phyloP scores from a whole-genome alignment of 768 basidiomycete species.

The Boletellus emodensis region DNA sequence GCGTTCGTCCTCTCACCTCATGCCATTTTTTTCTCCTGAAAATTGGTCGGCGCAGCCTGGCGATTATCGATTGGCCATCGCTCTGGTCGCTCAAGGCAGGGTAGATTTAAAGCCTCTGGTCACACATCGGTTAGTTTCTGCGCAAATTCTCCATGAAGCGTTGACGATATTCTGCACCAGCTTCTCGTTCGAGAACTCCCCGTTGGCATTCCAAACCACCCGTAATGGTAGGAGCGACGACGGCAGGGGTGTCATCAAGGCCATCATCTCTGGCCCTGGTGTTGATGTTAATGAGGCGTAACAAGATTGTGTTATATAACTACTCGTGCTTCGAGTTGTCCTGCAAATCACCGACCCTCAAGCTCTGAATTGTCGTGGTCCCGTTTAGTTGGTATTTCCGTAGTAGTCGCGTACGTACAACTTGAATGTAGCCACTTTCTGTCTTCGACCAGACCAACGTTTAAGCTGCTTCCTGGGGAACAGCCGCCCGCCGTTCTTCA shows the following conservation, averaged over 20 bases:
- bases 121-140: slow-evolving; percentile 65
- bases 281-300: slow-evolving; percentile 42
- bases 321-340: too few relatives aligned
- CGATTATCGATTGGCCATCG: slow-evolving; percentile 81
- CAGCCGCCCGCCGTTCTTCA: too few relatives aligned
- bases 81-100: slow-evolving; percentile 75
- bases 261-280: slow-evolving; percentile 80
- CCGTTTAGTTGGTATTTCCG: too few relatives aligned
- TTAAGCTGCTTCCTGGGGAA: too few relatives aligned
- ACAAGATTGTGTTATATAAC: not conserved
- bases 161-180: slow-evolving; percentile 31
- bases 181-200: slow-evolving; percentile 73
- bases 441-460: too few relatives aligned
- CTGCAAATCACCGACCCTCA: too few relatives aligned
- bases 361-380: too few relatives aligned
- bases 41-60: slow-evolving; percentile 51
- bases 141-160: not conserved
- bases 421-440: too few relatives aligned
- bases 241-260: slow-evolving; percentile 86
- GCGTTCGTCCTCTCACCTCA: slow-evolving; percentile 39
- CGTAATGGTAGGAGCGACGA: slow-evolving; percentile 77
- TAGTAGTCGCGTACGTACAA: too few relatives aligned
- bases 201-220: slow-evolving; percentile 78
- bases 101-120: slow-evolving; percentile 86
- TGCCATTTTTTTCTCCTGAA: not conserved